These are phyloP conservation scores for Astragalus glycyphyllos DNA, from an alignment of 306 rosid species.

Conservation along the genomic window DNA sequence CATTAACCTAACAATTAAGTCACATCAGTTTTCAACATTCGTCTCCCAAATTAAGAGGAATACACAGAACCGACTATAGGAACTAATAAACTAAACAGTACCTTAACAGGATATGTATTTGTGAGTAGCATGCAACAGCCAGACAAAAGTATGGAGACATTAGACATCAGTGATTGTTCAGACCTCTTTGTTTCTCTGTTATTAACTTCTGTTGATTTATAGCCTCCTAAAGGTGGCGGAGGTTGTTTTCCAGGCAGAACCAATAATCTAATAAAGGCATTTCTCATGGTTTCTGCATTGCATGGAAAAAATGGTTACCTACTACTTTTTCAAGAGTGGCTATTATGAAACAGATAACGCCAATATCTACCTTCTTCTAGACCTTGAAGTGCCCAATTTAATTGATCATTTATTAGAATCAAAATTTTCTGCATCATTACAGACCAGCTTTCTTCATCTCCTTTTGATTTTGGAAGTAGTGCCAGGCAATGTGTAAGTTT, in stretches of 20 bases:
- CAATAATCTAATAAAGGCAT: conserved; percentile 57
- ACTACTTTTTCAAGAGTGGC: conserved; percentile 30
- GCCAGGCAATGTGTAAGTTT: conserved; percentile 82
- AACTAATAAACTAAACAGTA: conserved; percentile 43
- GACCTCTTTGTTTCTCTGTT: conserved; percentile 52
- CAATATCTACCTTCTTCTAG: conserved; percentile 77
- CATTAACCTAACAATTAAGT: conserved; percentile 61
- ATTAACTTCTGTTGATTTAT: conserved; percentile 46
- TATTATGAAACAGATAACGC: conserved; percentile 24
- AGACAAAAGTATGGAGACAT: conserved; percentile 64
- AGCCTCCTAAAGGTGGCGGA: conserved; percentile 71
- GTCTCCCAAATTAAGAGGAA: conserved; percentile 25
- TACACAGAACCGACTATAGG: conserved; percentile 10
- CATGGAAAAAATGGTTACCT: conserved; percentile 39
- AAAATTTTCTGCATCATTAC: conserved; percentile 72
- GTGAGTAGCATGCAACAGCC: conserved; percentile 79
- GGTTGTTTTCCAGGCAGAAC: conserved; percentile 65
- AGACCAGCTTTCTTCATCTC: conserved; percentile 88
- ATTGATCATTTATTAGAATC: conserved; percentile 62
- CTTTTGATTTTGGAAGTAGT: conserved; percentile 83
- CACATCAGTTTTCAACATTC: conserved; percentile 22
- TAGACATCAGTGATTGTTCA: conserved; percentile 51
- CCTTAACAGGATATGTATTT: conserved; percentile 80
- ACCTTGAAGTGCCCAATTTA: conserved; percentile 77
- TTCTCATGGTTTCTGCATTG: conserved; percentile 57